A percentile compares a stretch with the other conserved stretches of the same genome.
Evolutionary conservation across 306 rosid species (phyloP).

Genomic region (Corylus avellana): DNA sequence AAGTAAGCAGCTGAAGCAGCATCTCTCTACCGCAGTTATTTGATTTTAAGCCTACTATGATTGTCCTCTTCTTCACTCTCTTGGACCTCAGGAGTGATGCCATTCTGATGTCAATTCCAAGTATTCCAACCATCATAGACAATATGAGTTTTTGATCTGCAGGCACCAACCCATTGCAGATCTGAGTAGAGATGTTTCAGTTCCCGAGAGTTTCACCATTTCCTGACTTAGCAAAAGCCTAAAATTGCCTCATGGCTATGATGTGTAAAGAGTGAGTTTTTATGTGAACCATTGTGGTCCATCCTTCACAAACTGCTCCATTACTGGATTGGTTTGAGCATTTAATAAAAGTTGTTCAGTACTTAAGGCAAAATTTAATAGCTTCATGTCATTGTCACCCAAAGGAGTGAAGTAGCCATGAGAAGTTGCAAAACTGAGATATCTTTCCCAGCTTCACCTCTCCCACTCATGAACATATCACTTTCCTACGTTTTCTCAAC

Average conservation of each 20-base stretch:
- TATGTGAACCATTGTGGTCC: too few species aligned
- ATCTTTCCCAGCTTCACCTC: not conserved
- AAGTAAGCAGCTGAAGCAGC: slow-evolving; percentile 37
- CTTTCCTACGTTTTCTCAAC: too few species aligned
- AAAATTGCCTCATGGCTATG: not conserved
- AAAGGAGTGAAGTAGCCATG: not conserved
- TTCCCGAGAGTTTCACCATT: not conserved
- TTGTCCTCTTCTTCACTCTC: slow-evolving; percentile 28
- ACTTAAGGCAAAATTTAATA: slow-evolving; percentile 6
- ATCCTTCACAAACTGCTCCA: not conserved
- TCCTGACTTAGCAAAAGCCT: not conserved
- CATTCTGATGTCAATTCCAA: slow-evolving; percentile 28
- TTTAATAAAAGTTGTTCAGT: slow-evolving; percentile 18
- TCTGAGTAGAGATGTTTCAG: not conserved
- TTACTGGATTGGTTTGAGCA: slow-evolving; percentile 6
- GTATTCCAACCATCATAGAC: slow-evolving; percentile 13
- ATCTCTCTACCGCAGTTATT: slow-evolving; percentile 38
- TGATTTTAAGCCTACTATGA: slow-evolving; percentile 36
- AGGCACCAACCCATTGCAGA: slow-evolving; percentile 8
- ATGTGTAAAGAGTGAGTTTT: too few species aligned
- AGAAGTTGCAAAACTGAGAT: not conserved
- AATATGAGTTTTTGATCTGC: not conserved
- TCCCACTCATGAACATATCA: not conserved
- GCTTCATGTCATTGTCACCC: not conserved
- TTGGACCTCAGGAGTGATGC: slow-evolving; percentile 30